Evolutionary conservation across 352 stramenopile species (phyloP).

Genomic region (Globisporangium canariense): DNA sequence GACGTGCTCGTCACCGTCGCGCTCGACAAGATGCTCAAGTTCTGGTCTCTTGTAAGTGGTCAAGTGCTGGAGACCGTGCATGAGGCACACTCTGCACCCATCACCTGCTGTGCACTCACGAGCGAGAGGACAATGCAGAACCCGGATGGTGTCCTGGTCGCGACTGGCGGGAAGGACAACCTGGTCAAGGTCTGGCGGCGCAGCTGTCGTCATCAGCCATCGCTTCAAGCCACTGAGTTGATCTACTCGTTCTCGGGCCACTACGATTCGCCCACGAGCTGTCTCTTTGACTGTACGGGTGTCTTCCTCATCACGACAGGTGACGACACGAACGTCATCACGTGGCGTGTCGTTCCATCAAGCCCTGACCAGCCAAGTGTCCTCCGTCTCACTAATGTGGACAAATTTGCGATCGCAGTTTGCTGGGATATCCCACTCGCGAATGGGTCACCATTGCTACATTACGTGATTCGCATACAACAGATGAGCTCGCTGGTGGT

Average conservation of each 20-base stretch:
- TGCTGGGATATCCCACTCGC: slow-evolving; percentile 47
- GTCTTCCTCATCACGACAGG: slow-evolving; percentile 52
- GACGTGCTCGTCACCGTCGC: slow-evolving; percentile 47
- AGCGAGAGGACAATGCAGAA: slow-evolving; percentile 11
- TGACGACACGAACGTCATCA: slow-evolving; percentile 45
- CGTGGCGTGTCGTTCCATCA: slow-evolving; percentile 50
- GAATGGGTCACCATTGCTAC: slow-evolving; percentile 47
- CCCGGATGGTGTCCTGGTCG: slow-evolving; percentile 31
- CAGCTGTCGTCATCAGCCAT: not conserved
- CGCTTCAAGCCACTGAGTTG: slow-evolving; percentile 21
- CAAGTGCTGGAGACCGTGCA: slow-evolving; percentile 33
- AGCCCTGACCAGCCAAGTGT: slow-evolving; percentile 35
- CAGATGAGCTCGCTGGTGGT: slow-evolving; percentile 33
- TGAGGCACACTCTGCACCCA: slow-evolving; percentile 41
- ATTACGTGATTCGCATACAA: slow-evolving; percentile 47
- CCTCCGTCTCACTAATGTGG: slow-evolving; percentile 25
- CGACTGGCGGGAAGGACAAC: slow-evolving; percentile 58
- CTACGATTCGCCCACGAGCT: slow-evolving; percentile 35
- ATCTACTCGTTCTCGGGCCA: slow-evolving; percentile 49
- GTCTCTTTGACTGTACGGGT: slow-evolving; percentile 40
- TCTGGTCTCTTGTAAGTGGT: slow-evolving; percentile 37
- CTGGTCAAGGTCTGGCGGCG: slow-evolving; percentile 60
- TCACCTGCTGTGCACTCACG: slow-evolving; percentile 51
- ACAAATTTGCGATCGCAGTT: slow-evolving; percentile 50
- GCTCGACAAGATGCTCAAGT: slow-evolving; percentile 43